Conservation (phyloP, 169 alveolate species). For the Eimeria maxima region DNA sequence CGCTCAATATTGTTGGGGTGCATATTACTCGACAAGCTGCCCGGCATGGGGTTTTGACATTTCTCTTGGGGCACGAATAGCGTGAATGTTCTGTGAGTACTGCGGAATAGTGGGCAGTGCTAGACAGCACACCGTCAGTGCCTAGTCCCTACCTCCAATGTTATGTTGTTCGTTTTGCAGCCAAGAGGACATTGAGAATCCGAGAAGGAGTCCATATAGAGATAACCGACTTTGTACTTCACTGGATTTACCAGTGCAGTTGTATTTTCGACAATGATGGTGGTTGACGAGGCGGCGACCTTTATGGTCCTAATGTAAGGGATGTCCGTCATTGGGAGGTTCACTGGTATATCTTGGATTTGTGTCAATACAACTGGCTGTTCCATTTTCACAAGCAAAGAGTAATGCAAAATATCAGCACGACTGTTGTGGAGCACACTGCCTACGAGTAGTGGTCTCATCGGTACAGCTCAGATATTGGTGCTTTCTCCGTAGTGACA, state of each 20-base stretch:
- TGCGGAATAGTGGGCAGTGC: neutral
- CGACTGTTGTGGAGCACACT: neutral
- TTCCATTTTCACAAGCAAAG: neutral
- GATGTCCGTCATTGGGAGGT: constrained; percentile 28
- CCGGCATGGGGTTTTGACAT: neutral
- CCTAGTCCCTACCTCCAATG: constrained; percentile 49
- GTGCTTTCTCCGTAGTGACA: neutral
- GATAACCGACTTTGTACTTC: constrained; percentile 42
- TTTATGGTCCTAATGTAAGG: neutral
- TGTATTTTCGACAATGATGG: constrained; percentile 12
- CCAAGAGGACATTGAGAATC: constrained; percentile 18
- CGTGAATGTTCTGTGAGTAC: neutral
- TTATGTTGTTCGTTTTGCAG: constrained; percentile 65
- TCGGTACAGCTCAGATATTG: neutral
- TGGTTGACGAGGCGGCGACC: constrained; percentile 12
- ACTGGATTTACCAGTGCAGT: neutral
- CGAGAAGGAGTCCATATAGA: constrained; percentile 41
- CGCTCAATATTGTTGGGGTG: neutral
- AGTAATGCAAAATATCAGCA: neutral
- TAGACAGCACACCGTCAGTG: neutral
- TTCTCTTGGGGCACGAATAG: neutral
- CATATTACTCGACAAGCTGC: neutral
- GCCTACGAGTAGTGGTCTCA: neutral
- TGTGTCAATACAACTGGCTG: constrained; percentile 62
- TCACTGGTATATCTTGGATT: constrained; percentile 34